These are phyloP conservation scores for Ascochyta lentis DNA, from an alignment of 2,329 filamentous ascomycete genomes.

Conservation along the genomic window DNA sequence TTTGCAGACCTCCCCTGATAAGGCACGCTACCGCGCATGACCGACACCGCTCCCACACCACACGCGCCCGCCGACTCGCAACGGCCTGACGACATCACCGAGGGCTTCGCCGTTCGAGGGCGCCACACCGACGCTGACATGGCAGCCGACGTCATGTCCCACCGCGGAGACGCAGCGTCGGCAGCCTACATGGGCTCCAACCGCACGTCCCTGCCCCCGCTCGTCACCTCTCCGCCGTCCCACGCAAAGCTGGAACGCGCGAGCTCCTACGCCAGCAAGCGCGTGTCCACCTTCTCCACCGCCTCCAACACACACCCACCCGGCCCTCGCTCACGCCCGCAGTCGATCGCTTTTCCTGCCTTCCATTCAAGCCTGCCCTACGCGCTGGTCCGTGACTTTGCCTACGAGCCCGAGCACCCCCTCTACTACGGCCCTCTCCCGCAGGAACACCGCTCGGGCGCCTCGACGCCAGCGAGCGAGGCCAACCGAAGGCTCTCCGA, in stretches of 20 bases:
- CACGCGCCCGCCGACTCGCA: conserved; percentile 32
- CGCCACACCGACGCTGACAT: conserved; percentile 37
- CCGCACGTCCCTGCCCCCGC: conserved; percentile 55
- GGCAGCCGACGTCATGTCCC: conserved; percentile 49
- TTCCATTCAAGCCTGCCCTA: conserved; percentile 88
- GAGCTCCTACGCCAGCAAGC: conserved; percentile 79
- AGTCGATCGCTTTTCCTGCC: conserved; percentile 80
- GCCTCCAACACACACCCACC: conserved; percentile 61
- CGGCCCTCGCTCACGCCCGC: conserved; percentile 72
- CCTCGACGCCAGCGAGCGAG: conserved; percentile 86
- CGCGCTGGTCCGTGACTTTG: conserved; percentile 93
- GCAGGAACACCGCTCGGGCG: conserved; percentile 72
- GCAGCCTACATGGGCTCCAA: conserved; percentile 43
- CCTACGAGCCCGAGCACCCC: conserved; percentile 81
- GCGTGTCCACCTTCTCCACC: conserved; percentile 83
- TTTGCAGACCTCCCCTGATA: conserved; percentile 13
- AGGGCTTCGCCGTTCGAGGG: conserved; percentile 36
- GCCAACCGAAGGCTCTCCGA: conserved; percentile 79
- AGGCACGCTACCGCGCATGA: conserved; percentile 42
- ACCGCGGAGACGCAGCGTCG: conserved; percentile 41
- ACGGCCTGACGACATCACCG: conserved; percentile 39
- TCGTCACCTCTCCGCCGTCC: conserved; percentile 59
- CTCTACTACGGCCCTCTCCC: conserved; percentile 93
- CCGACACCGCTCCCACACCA: conserved; percentile 28
- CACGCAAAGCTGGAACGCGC: conserved; percentile 62